Percentiles rank a stretch among this genome's conserved stretches.
phyloP scores from a whole-genome alignment of 345 rosid genomes.

The Brassica cretica region DNA sequence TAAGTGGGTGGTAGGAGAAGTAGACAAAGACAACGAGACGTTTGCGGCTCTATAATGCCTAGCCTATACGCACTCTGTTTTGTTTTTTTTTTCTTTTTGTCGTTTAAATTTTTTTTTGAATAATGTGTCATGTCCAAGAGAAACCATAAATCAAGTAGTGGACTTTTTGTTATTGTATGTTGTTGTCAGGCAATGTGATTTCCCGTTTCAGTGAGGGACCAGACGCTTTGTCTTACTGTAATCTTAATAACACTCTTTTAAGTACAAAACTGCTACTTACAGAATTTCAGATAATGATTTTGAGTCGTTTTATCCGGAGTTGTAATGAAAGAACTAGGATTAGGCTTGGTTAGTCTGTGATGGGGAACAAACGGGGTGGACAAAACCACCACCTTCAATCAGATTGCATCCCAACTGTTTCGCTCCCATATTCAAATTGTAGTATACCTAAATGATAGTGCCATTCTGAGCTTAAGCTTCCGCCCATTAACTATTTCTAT shows the following conservation, averaged over 20 bases:
- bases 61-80: slow-evolving; percentile 22
- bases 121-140: slow-evolving; percentile 24
- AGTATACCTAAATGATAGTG: neutral
- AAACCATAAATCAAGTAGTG: slow-evolving; percentile 26
- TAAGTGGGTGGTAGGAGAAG: slow-evolving; percentile 23
- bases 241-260: slow-evolving; percentile 7
- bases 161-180: slow-evolving; percentile 29
- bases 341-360: neutral
- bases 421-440: neutral
- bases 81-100: slow-evolving; percentile 8
- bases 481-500: neutral
- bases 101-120: slow-evolving; percentile 16
- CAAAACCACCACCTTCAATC: neutral
- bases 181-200: slow-evolving; percentile 37
- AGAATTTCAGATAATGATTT: neutral
- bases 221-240: slow-evolving; percentile 26
- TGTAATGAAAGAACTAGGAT: neutral
- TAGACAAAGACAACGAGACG: slow-evolving; percentile 8
- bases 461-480: neutral
- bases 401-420: neutral
- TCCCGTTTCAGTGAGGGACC: slow-evolving; percentile 38
- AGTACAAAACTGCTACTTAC: neutral
- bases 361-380: neutral
- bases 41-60: slow-evolving; percentile 34
- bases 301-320: neutral